These are phyloP conservation scores for Lunularia cruciata DNA, from an alignment of 225 moss, liverwort and hornwort genomes.

Conservation along the genomic window DNA sequence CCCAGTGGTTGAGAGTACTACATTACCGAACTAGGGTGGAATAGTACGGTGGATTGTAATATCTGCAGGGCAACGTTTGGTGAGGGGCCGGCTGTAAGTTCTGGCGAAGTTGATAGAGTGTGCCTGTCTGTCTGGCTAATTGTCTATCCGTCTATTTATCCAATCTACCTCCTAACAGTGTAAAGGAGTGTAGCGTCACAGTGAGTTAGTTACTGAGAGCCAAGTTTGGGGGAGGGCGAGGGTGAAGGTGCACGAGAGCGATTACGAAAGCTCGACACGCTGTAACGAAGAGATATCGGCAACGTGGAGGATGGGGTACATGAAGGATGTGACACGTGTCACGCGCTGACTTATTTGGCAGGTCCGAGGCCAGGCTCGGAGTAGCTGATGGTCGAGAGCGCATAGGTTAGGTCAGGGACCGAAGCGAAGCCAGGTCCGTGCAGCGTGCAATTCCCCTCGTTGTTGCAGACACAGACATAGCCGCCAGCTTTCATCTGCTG, in stretches of 20 bases:
- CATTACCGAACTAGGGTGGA: too few relatives aligned
- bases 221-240: too few relatives aligned
- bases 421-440: not conserved
- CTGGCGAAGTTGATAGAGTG: too few relatives aligned
- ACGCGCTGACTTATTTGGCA: not conserved
- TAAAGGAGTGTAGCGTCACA: too few relatives aligned
- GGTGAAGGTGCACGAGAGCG: conserved; percentile 10
- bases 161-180: too few relatives aligned
- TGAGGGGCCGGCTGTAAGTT: too few relatives aligned
- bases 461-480: not conserved
- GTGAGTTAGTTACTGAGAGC: too few relatives aligned
- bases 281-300: not conserved
- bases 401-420: not conserved
- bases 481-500: conserved; percentile 10
- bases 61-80: too few relatives aligned
- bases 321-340: conserved; percentile 9
- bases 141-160: too few relatives aligned
- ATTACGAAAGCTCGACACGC: not conserved
- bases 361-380: not conserved
- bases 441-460: not conserved
- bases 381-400: not conserved
- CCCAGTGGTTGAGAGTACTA: too few relatives aligned
- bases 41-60: too few relatives aligned
- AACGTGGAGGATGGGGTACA: conserved; percentile 2
- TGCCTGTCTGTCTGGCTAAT: too few relatives aligned